Evolutionary conservation across 352 stramenopile genomes (phyloP), one percentile per base, ranked within the genome.

Genomic region (Aphanomyces cochlioides): DNA sequence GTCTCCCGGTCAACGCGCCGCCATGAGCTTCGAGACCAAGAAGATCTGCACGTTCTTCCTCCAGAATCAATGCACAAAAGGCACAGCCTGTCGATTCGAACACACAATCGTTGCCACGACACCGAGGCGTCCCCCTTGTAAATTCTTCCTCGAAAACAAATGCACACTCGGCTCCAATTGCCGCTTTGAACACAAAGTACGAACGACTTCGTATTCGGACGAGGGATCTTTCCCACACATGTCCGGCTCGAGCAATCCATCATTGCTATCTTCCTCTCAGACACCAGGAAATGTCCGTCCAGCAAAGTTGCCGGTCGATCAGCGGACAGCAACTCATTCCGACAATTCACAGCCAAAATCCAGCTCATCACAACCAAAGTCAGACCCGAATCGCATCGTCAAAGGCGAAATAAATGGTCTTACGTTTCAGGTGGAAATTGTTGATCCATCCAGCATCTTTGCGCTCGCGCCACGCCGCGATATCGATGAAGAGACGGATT

Each of bases 1-100:
- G 28, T 28, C 28, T 28, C 28, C 28, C 28, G 28, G 28, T 28
- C 28, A 28, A 28, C 28, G 28, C 28, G 17, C 15, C 50, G 43
- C 39, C 8, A 61, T 61, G 54, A 61, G 54, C 54, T 61, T 61
- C 37, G 54, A 61, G 17, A 37, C 28, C 7, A 61, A 61, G 54
- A 61, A 61, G 54, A 61, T 70, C 10, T 92, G 83, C 76, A 91
- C 85, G 66, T 92, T 90, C 69, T 91, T 85, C 66, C 72, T 90
- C 19, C 78, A 88, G 59, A 82, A 82, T 53, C 65, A 79, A 47
- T 92, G 84, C 73, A 87, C 71, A 38, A 81, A 81, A 12, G 81
- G 75, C 69, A 10, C 41, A 50, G 53, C 40, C 21, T 74, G 69
- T 53, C 69, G 61, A 17, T 74, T 74, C 34, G 21, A 54, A 39